These are phyloP conservation scores for Calonectria pseudoreteaudii DNA, from an alignment of 2,329 filamentous ascomycete genomes.

Conservation along the genomic window DNA sequence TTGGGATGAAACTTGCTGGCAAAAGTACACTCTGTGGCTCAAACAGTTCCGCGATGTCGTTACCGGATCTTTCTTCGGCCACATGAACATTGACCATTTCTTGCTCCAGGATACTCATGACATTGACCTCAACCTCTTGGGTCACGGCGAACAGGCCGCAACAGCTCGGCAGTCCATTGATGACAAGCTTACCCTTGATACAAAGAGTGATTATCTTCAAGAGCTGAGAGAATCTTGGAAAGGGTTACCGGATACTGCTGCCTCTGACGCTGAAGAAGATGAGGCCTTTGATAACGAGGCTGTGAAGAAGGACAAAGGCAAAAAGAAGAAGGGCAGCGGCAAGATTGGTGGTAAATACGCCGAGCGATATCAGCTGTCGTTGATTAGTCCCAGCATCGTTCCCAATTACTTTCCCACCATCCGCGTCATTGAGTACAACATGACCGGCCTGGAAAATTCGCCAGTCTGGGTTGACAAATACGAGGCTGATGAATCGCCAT, in stretches of 20 bases:
- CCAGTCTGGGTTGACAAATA: constrained; percentile 58
- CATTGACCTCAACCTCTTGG: constrained; percentile 71
- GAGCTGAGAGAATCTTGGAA: constrained; percentile 85
- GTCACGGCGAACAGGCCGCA: constrained; percentile 45
- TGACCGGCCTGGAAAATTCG: constrained; percentile 75
- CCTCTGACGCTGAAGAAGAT: constrained; percentile 35
- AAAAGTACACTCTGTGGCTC: constrained; percentile 94
- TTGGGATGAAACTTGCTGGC: constrained; percentile 99
- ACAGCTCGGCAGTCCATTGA: constrained; percentile 49
- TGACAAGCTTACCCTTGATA: constrained; percentile 70
- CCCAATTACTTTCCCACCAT: constrained; percentile 93
- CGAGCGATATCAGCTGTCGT: constrained; percentile 84
- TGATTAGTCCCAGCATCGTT: constrained; percentile 88
- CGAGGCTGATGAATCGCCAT: constrained; percentile 15
- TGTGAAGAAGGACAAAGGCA: constrained; percentile 47
- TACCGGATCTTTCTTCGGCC: constrained; percentile 82
- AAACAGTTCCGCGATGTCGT: constrained; percentile 92
- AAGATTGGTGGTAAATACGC: constrained; percentile 83
- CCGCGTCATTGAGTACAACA: constrained; percentile 95
- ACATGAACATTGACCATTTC: constrained; percentile 99
- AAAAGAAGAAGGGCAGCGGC: constrained; percentile 65
- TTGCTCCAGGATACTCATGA: constrained; percentile 88
- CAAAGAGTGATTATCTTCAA: constrained; percentile 77
- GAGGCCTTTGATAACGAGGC: constrained; percentile 34
- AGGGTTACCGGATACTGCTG: constrained; percentile 70